phyloP scores from a whole-genome alignment of 2,329 filamentous ascomycete species.

The Ophiostoma triangulosporum region DNA sequence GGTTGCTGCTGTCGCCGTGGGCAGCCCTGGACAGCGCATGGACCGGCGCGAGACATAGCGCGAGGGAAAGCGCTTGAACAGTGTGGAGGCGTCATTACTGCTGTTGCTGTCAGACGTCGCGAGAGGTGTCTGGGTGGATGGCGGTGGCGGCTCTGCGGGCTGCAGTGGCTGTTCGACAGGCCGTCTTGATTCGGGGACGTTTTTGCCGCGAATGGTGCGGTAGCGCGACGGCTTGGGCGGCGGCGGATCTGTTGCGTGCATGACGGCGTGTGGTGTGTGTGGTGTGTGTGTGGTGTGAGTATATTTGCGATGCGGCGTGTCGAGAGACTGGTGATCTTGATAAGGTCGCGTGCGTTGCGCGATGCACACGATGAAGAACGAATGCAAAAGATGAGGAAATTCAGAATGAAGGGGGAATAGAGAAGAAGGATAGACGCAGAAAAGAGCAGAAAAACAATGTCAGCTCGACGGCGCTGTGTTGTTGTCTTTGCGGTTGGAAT shows the following conservation, averaged over 20 bases:
- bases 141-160: background rate
- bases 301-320: background rate
- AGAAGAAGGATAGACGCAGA: background rate
- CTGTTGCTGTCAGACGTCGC: background rate
- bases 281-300: constrained; percentile 2
- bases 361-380: no score
- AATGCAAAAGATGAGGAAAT: no score
- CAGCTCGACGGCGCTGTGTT: background rate
- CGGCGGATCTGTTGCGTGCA: constrained; percentile 11
- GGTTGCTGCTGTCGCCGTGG: background rate
- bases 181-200: constrained; percentile 17
- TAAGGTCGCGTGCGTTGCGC: no score
- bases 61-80: background rate
- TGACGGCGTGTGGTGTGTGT: no score
- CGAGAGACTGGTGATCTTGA: no score
- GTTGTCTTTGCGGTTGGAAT: background rate
- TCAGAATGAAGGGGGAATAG: no score
- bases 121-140: background rate
- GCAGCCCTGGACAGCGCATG: background rate
- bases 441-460: background rate
- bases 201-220: constrained; percentile 21
- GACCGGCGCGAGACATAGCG: background rate
- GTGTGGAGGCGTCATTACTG: background rate
- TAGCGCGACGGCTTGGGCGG: constrained; percentile 22
- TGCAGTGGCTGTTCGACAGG: constrained; percentile 8